Evolutionary conservation across 352 stramenopile genomes (phyloP).

Genomic region (Aphanomyces astaci): DNA sequence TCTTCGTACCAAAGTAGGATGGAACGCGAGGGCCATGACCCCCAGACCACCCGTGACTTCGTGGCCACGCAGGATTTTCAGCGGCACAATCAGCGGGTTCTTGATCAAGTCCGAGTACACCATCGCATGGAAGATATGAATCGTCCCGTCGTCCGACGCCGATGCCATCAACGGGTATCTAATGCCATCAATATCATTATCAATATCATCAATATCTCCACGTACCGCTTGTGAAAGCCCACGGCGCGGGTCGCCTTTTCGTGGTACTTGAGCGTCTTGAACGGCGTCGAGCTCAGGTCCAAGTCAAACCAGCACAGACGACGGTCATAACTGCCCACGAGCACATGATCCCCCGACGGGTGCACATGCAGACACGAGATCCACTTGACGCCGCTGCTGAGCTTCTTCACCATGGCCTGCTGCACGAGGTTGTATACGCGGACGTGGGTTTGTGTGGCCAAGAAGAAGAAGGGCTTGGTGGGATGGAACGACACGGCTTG

Average conservation of each 20-base stretch:
- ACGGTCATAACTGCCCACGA: constrained; percentile 97
- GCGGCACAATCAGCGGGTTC: constrained; percentile 98
- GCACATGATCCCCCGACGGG: constrained; percentile 96
- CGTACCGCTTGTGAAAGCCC: constrained; percentile 83
- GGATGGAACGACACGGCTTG: constrained; percentile 97
- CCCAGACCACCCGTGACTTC: constrained; percentile 91
- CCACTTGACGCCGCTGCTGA: constrained; percentile 97
- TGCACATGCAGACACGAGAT: constrained; percentile 99
- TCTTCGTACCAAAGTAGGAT: constrained; percentile 94
- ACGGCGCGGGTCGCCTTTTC: constrained; percentile 94
- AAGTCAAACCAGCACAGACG: constrained; percentile 99
- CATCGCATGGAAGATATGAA: constrained; percentile 99
- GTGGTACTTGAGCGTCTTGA: constrained; percentile 99
- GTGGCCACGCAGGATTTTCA: constrained; percentile 97
- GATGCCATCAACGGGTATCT: constrained; percentile 98
- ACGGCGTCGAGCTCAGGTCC: constrained; percentile 95
- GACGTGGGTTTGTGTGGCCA: constrained; percentile 97
- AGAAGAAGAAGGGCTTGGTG: constrained; percentile 99
- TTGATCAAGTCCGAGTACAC: constrained; percentile 99
- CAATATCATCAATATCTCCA: background rate
- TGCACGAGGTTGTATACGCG: constrained; percentile 99
- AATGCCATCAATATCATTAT: constrained; percentile 8
- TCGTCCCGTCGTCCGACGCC: constrained; percentile 95
- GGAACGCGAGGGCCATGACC: constrained; percentile 94
- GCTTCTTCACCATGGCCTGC: constrained; percentile 96